phyloP scores from a whole-genome alignment of 192 early-diverging fungal genomes.

The Backusella tuberculispora region DNA sequence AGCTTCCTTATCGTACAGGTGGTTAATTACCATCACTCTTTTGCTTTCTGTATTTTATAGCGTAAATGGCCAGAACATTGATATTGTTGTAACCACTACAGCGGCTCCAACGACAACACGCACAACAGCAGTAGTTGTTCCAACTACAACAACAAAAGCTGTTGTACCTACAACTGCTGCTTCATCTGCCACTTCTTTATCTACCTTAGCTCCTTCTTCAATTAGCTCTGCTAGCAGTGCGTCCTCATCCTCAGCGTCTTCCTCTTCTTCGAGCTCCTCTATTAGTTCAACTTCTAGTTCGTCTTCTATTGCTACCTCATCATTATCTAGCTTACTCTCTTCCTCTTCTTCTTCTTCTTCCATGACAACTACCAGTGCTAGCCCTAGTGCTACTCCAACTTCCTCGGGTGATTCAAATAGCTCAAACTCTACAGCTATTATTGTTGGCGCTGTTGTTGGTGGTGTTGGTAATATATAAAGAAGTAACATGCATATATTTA shows the following conservation, averaged over 20 bases:
- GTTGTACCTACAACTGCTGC: background rate
- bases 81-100: background rate
- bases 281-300: background rate
- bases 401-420: background rate
- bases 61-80: background rate
- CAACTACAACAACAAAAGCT: background rate
- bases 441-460: constrained; percentile 31
- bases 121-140: background rate
- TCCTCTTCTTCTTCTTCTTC: background rate
- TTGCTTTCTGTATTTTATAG: background rate
- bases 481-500: background rate
- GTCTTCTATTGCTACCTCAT: background rate
- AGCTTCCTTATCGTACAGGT: background rate
- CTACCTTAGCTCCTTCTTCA: background rate
- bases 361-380: background rate
- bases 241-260: background rate
- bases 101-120: background rate
- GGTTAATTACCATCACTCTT: constrained; percentile 7
- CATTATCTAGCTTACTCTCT: background rate
- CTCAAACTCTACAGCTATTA: constrained; percentile 21
- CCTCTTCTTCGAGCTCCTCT: constrained; percentile 2
- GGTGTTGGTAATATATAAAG: constrained; percentile 34
- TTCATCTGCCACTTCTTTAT: background rate
- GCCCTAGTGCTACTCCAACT: background rate
- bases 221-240: background rate